Conservation (phyloP, 2,329 filamentous ascomycete genomes). For the Fusarium sacchari region DNA sequence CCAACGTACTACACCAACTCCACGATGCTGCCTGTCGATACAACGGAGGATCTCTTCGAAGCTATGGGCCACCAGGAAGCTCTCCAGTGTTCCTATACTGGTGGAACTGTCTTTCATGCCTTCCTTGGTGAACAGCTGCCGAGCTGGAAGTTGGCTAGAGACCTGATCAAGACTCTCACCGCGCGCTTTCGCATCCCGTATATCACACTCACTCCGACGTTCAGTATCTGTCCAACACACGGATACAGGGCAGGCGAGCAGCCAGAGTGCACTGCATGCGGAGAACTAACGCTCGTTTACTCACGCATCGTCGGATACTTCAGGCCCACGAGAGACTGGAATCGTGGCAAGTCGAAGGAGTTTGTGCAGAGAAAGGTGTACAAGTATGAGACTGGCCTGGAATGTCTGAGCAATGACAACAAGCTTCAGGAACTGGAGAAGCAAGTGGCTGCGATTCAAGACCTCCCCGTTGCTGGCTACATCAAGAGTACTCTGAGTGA, state of each 20-base stretch:
- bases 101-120: slow-evolving; percentile 39
- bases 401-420: accelerated
- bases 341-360: slow-evolving; percentile 36
- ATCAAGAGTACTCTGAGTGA: slow-evolving; percentile 38
- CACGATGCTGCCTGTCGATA: slow-evolving; percentile 38
- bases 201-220: slow-evolving; percentile 37
- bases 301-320: slow-evolving; percentile 40
- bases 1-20: slow-evolving; percentile 40
- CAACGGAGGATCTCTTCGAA: slow-evolving; percentile 38
- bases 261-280: slow-evolving; percentile 18
- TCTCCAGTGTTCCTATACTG: slow-evolving; percentile 38
- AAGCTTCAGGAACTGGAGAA: slow-evolving; percentile 7
- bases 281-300: slow-evolving; percentile 27
- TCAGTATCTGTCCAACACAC: slow-evolving; percentile 37
- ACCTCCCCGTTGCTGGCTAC: slow-evolving; percentile 34
- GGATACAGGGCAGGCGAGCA: slow-evolving; percentile 35
- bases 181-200: slow-evolving; percentile 36
- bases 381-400: slow-evolving; percentile 5
- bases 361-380: slow-evolving; percentile 33
- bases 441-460: slow-evolving; percentile 11
- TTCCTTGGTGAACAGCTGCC: slow-evolving; percentile 37
- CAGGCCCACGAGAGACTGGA: slow-evolving; percentile 38
- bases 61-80: slow-evolving; percentile 34
- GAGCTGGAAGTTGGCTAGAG: slow-evolving; percentile 30
- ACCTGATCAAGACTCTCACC: slow-evolving; percentile 35